Conservation (phyloP, 768 basidiomycete genomes). For the Pilatotrama ljubarskyi region DNA sequence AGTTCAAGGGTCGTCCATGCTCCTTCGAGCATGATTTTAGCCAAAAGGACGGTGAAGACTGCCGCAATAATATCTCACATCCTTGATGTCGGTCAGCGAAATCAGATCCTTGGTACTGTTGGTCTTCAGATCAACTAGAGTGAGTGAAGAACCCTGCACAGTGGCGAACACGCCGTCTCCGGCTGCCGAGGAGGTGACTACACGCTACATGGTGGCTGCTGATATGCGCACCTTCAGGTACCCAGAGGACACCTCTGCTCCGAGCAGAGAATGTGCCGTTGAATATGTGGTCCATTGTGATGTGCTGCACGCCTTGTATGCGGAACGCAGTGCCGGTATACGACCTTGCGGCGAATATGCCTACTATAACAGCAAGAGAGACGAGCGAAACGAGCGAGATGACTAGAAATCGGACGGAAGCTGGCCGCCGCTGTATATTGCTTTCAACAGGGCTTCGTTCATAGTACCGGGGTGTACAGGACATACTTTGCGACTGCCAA, state of each 20-base stretch:
- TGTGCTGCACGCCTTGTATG: conserved; percentile 55
- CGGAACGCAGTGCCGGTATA: conserved; percentile 61
- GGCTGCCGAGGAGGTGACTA: conserved; percentile 46
- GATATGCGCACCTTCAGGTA: conserved; percentile 77
- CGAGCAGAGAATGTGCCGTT: conserved; percentile 80
- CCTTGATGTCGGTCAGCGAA: conserved; percentile 54
- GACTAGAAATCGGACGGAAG: conserved; percentile 62
- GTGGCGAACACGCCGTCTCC: conserved; percentile 92
- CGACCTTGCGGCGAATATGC: conserved; percentile 71
- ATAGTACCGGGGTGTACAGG: background rate
- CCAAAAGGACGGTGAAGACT: background rate
- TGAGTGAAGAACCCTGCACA: conserved; percentile 60
- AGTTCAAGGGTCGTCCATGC: conserved; percentile 49
- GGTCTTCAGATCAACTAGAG: conserved; percentile 77
- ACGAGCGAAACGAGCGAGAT: conserved; percentile 62
- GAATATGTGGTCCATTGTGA: conserved; percentile 89
- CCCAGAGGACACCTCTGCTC: conserved; percentile 67
- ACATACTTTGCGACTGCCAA: conserved; percentile 40
- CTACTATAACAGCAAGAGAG: conserved; percentile 64
- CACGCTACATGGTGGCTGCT: background rate
- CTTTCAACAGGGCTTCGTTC: conserved; percentile 7
- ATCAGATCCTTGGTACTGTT: conserved; percentile 69
- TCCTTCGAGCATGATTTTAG: conserved; percentile 40
- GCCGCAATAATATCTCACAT: conserved; percentile 45
- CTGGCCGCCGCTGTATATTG: conserved; percentile 39